These are phyloP conservation scores for Backusella tuberculispora DNA, from an alignment of 192 early-diverging fungal species.

Conservation along the genomic window DNA sequence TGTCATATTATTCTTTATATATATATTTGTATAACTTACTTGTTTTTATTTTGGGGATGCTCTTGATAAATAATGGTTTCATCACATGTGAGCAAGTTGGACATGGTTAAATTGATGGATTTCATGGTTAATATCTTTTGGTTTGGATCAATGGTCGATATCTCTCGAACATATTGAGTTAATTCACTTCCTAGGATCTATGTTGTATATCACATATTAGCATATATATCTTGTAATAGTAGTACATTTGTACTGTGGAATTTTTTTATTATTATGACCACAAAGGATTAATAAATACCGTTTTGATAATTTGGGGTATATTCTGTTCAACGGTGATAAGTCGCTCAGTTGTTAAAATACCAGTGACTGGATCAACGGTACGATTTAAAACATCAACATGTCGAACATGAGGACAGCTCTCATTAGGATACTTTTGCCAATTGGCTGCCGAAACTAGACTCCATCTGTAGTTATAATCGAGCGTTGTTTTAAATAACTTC, in stretches of 20 bases:
- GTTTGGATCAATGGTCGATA: constrained; percentile 83
- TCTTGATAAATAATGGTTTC: constrained; percentile 84
- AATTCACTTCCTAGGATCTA: constrained; percentile 70
- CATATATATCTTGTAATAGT: not conserved
- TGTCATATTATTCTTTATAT: not conserved
- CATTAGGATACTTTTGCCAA: constrained; percentile 99
- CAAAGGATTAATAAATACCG: constrained; percentile 34
- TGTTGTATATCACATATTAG: not conserved
- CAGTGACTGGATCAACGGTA: constrained; percentile 80
- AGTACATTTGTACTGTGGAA: no score
- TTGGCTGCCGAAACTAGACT: constrained; percentile 81
- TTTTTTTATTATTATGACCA: not conserved
- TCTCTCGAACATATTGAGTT: constrained; percentile 87
- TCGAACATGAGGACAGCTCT: constrained; percentile 85
- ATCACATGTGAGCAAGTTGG: constrained; percentile 80
- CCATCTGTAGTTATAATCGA: constrained; percentile 85
- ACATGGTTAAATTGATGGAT: constrained; percentile 86
- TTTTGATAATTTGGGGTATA: constrained; percentile 78
- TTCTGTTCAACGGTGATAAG: constrained; percentile 87
- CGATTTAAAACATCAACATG: constrained; percentile 90
- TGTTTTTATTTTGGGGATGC: constrained; percentile 56
- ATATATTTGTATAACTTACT: constrained; percentile 32
- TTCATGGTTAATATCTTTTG: constrained; percentile 73
- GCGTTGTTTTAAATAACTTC: constrained; percentile 86
- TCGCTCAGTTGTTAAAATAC: constrained; percentile 89